Evolutionary conservation across 2,329 filamentous ascomycete genomes (phyloP), one percentile per base, ranked within the genome.

Genomic region (Apiospora arundinis): DNA sequence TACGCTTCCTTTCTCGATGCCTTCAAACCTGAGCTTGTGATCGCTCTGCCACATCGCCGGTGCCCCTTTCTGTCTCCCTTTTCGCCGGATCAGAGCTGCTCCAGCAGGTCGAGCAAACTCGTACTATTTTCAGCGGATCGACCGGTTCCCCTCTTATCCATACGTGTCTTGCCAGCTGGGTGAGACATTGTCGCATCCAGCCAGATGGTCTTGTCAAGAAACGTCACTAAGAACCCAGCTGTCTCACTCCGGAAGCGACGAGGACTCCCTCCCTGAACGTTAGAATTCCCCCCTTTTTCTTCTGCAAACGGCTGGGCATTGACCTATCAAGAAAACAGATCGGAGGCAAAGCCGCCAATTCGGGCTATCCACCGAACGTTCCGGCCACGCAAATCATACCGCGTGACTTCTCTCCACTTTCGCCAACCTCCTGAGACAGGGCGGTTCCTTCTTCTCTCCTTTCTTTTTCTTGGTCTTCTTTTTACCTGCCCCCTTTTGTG

Each of bases 121-220:
- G n/a, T n/a, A n/a, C n/a, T n/a, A n/a, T n/a, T n/a, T n/a, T n/a
- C n/a, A n/a, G n/a, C n/a, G n/a, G n/a, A n/a, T 32, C 32, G 32
- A 32, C 32, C 32, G 32, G 32, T 32, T 32, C 9, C 12, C 40
- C 40, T 42, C 40, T 42, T 42, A n/a, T n/a, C 8, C 56, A 12
- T 63, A 63, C 56, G 28, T 63, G 56, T 63, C 56, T 63, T 63
- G 56, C 56, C 32, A 63, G 56, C 40, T 63, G 28, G 56, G n/a
- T 23, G 21, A 63, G 56, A 63, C 56, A 40, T 14, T 23, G 56
- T 63, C 56, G 18, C 56, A 63, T 8, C 32, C 56, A 63, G 9
- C 56, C 56, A 40, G 56, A 8, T 40, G 56, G 56, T 32, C 56
- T 4, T 60, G 28, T 37, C 16, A 37, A 32, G 5, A 5, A 37